Evolutionary conservation across 2,329 filamentous ascomycete genomes (phyloP), one percentile per base, ranked within the genome.

Genomic region (Apiospora hydei): DNA sequence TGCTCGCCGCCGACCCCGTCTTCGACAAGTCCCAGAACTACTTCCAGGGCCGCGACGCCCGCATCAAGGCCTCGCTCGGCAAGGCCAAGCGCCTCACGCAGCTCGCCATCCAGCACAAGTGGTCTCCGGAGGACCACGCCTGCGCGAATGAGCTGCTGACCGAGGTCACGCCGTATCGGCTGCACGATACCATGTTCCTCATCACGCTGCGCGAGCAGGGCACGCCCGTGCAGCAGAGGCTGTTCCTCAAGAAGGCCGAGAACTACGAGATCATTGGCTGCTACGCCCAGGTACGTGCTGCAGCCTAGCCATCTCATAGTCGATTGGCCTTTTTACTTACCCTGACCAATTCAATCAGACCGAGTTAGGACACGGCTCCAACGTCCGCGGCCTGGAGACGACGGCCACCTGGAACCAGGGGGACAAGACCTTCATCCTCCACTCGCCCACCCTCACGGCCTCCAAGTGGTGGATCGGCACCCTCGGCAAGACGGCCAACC

Each of bases 401-500:
- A 92, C 89, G 0, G 92, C 92, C 0, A 94, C 90, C 0, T 95
- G 92, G 92, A 92, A 93, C 77, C 84, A 89, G 0, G 84, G 90
- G 6, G 91, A 94, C 81, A 92, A 93, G 85, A 93, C 90, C 3
- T 95, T 95, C 77, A 91, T 86, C 18, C 86, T 95, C 47, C 90
- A 95, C 81, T 94, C 92, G 0, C 93, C 93, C 13, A 86, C 90
- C 73, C 85, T 95, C 71, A 95, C 93, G 1, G 89, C 93, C 0
- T 92, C 91, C 46, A 96, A 96, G 80, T 96, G 93, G 93, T 95
- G 93, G 93, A 94, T 94, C 76, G 93, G 93, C 1, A 93, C 92
- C 14, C 86, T 95, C 4, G 93, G 93, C 69, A 88, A 92, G 76
- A 91, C 91, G 3, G 93, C 93, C 64, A 95, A 94, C 79, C 88